These are phyloP conservation scores for Cupressus sempervirens DNA, from an alignment of 75 land plant genomes.

Conservation along the genomic window DNA sequence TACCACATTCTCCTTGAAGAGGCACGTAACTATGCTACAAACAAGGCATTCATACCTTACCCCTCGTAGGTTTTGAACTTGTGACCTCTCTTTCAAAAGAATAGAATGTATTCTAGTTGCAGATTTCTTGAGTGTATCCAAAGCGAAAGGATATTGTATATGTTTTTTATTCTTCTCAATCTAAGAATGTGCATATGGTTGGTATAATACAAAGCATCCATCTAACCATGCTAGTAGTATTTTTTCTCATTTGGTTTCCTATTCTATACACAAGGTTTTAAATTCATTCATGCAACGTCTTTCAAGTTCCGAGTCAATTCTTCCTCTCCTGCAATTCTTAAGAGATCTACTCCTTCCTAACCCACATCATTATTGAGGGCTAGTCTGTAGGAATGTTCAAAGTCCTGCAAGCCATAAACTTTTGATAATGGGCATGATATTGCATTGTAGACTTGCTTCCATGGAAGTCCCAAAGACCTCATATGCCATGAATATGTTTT, in stretches of 20 bases:
- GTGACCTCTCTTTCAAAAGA: too few relatives aligned
- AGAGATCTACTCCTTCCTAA: background rate
- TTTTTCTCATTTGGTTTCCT: background rate
- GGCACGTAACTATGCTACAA: too few relatives aligned
- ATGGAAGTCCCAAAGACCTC: background rate
- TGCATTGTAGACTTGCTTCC: background rate
- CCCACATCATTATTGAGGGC: background rate
- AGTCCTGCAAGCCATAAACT: background rate
- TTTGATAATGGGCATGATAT: background rate
- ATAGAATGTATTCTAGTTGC: background rate
- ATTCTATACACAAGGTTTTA: background rate
- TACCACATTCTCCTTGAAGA: too few relatives aligned
- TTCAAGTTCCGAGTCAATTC: background rate
- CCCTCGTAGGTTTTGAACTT: too few relatives aligned
- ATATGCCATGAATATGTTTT: background rate
- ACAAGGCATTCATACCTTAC: too few relatives aligned
- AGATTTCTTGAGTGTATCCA: slow-evolving; percentile 2
- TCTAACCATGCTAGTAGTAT: background rate
- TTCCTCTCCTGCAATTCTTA: background rate
- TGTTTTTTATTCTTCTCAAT: background rate
- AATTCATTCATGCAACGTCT: background rate
- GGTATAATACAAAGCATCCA: background rate
- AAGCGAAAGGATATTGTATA: slow-evolving; percentile 3
- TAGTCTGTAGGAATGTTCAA: background rate
- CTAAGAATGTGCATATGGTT: background rate